Conservation (phyloP, 306 rosid genomes). For the Psophocarpus tetragonolobus region DNA sequence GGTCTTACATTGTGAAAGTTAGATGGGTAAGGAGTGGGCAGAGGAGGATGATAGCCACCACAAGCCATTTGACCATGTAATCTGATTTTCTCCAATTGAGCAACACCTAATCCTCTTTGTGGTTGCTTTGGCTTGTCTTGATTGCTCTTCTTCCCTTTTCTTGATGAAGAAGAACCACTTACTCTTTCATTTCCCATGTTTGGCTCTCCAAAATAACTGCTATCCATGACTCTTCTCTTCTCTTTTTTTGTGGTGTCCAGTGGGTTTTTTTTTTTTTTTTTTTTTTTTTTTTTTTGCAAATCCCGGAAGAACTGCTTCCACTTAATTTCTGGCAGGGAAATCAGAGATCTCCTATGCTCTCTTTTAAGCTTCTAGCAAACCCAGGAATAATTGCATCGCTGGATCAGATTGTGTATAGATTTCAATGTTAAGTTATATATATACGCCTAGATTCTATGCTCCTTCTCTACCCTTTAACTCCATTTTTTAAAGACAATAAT, state of each 20-base stretch:
- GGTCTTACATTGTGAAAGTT: constrained; percentile 56
- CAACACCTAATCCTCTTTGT: constrained; percentile 98
- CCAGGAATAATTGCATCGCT: constrained; percentile 92
- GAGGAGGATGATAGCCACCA: constrained; percentile 46
- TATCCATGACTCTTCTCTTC: constrained; percentile 45
- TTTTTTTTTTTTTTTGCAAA: too few relatives aligned
- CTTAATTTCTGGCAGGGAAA: constrained; percentile 44
- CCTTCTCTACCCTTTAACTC: constrained; percentile 46
- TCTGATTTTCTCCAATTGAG: constrained; percentile 98
- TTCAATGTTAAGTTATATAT: constrained; percentile 53
- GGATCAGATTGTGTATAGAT: constrained; percentile 96
- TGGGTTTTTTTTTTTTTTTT: too few relatives aligned
- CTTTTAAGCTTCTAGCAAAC: constrained; percentile 52
- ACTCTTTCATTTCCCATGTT: constrained; percentile 68
- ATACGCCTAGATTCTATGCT: constrained; percentile 86
- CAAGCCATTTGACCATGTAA: constrained; percentile 78
- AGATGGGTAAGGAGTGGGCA: constrained; percentile 50
- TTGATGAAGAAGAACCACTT: constrained; percentile 59
- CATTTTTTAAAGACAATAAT: constrained; percentile 37
- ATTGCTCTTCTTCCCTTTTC: constrained; percentile 76
- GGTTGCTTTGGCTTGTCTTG: constrained; percentile 96
- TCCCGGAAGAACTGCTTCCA: constrained; percentile 43
- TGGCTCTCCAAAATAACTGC: constrained; percentile 82
- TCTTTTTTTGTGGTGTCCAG: neutral
- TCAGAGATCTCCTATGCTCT: constrained; percentile 64